A percentile compares a stretch with the other conserved stretches of the same genome.
phyloP scores from a whole-genome alignment of 805 yeast species.

The Danielia oregonensis region DNA sequence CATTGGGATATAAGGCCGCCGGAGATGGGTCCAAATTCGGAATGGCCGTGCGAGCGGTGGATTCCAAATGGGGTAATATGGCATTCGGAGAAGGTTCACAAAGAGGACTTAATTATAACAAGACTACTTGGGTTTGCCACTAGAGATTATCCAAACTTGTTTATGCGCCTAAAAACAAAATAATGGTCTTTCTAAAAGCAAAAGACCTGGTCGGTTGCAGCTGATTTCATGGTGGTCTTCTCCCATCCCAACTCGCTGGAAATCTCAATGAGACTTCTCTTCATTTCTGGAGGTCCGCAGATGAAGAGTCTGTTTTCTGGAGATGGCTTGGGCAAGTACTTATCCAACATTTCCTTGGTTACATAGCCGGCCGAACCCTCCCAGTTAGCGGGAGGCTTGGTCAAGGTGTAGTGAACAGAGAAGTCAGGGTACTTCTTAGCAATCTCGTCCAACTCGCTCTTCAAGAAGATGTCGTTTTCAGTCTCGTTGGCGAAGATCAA shows the following conservation, averaged over 20 bases:
- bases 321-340: conserved; percentile 50
- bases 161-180: too few relatives aligned
- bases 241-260: conserved; percentile 64
- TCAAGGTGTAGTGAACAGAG: conserved; percentile 55
- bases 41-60: too few relatives aligned
- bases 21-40: too few relatives aligned
- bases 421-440: conserved; percentile 60
- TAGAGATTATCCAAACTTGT: too few relatives aligned
- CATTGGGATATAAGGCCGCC: too few relatives aligned
- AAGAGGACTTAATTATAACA: too few relatives aligned
- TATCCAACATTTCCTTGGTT: conserved; percentile 52
- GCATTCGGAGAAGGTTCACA: too few relatives aligned
- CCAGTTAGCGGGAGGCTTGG: conserved; percentile 51
- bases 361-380: conserved; percentile 56
- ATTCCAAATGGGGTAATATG: too few relatives aligned
- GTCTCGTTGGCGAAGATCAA: conserved; percentile 73
- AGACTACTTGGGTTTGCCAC: too few relatives aligned
- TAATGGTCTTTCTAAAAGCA: too few relatives aligned
- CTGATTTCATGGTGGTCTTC: conserved; percentile 41
- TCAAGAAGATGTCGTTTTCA: conserved; percentile 70
- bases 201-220: conserved; percentile 55
- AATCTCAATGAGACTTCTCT: conserved; percentile 44
- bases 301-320: conserved; percentile 55
- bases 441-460: conserved; percentile 69
- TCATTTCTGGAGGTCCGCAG: conserved; percentile 77